Evolutionary conservation across 2,329 filamentous ascomycete genomes (phyloP).

Genomic region (Cladosporium austrohemisphaericum): DNA sequence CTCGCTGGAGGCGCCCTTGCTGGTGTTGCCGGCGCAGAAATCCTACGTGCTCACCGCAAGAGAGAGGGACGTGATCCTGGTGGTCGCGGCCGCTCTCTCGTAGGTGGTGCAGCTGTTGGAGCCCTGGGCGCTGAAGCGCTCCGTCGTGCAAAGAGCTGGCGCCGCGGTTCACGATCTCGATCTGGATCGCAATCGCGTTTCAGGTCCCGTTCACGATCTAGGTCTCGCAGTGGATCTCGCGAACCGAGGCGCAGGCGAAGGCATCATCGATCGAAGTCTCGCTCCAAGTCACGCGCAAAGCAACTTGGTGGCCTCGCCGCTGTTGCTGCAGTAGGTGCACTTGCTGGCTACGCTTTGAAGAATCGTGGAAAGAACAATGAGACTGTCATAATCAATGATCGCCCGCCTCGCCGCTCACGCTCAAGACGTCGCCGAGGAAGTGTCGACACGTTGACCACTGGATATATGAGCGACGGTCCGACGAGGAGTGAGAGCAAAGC

Average conservation of each 20-base stretch:
- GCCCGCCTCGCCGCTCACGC: slow-evolving; percentile 39
- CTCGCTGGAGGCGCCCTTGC: slow-evolving; percentile 60
- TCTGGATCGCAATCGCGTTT: slow-evolving; percentile 6
- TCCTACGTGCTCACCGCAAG: slow-evolving; percentile 57
- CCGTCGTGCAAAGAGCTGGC: slow-evolving; percentile 46
- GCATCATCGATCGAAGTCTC: slow-evolving; percentile 33
- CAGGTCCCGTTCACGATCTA: slow-evolving; percentile 2
- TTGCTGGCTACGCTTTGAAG: slow-evolving; percentile 51
- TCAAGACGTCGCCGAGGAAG: slow-evolving; percentile 44
- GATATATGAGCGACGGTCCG: slow-evolving; percentile 23
- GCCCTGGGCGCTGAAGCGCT: slow-evolving; percentile 59
- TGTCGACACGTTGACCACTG: slow-evolving; percentile 24
- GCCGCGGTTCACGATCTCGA: slow-evolving; percentile 28
- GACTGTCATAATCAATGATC: slow-evolving; percentile 42
- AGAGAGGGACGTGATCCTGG: slow-evolving; percentile 53
- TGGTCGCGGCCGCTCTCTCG: slow-evolving; percentile 49
- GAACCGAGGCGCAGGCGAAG: slow-evolving; percentile 25
- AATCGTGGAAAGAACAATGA: slow-evolving; percentile 49
- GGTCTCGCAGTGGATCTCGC: slow-evolving; percentile 9
- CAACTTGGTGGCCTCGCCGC: slow-evolving; percentile 57
- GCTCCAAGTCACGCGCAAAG: slow-evolving; percentile 44
- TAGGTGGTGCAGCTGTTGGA: slow-evolving; percentile 59
- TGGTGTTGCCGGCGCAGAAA: slow-evolving; percentile 58
- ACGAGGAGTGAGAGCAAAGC: slow-evolving; percentile 35
- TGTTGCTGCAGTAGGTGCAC: slow-evolving; percentile 57